These are phyloP conservation scores for Iberis pinnata DNA, from an alignment of 345 rosid genomes.

Conservation along the genomic window DNA sequence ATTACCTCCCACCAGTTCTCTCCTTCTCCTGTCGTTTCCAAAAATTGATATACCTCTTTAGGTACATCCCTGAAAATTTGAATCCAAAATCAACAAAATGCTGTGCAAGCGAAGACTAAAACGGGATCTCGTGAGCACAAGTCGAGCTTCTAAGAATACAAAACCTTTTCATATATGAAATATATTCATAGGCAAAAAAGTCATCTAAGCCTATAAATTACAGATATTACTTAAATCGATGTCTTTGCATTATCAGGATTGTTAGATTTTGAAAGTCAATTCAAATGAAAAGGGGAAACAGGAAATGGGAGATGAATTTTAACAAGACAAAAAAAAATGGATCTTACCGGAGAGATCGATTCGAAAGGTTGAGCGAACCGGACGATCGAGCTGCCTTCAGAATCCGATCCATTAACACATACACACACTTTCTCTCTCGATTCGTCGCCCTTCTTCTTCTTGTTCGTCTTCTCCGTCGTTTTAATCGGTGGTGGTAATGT, in stretches of 20 bases:
- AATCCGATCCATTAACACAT: conserved; percentile 59
- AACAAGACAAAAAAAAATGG: background rate
- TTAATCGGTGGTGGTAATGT: conserved; percentile 3
- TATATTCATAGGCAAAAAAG: too few relatives aligned
- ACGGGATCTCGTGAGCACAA: conserved; percentile 11
- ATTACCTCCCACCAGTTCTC: conserved; percentile 99
- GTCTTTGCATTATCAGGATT: too few relatives aligned
- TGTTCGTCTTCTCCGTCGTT: conserved; percentile 15
- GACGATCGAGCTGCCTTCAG: conserved; percentile 78
- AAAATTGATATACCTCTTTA: conserved; percentile 50
- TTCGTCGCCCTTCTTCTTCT: background rate
- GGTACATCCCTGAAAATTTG: conserved; percentile 61
- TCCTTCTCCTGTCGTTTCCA: conserved; percentile 59
- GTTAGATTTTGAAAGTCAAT: background rate
- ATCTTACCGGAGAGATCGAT: conserved; percentile 73
- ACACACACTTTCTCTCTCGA: background rate
- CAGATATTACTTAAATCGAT: too few relatives aligned
- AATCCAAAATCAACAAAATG: conserved; percentile 17
- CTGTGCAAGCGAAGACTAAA: too few relatives aligned
- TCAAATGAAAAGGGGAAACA: too few relatives aligned
- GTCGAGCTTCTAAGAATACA: too few relatives aligned
- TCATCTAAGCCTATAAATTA: too few relatives aligned
- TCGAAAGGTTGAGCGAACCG: conserved; percentile 89
- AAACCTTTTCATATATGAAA: too few relatives aligned
- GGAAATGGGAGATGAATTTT: too few relatives aligned